phyloP scores from a whole-genome alignment of 805 yeast species.

The Debaryomyces tyrocola region DNA sequence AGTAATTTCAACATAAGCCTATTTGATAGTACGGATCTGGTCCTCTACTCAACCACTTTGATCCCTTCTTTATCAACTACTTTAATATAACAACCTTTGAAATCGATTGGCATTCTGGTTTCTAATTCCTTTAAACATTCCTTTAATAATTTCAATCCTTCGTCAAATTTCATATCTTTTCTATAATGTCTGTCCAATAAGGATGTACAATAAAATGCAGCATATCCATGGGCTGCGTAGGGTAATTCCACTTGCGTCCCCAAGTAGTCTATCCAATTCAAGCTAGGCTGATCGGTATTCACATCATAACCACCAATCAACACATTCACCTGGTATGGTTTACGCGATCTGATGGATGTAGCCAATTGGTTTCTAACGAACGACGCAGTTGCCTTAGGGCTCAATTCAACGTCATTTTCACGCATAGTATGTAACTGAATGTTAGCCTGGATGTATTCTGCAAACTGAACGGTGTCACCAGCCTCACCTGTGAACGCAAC shows the following conservation, averaged over 20 bases:
- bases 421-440: constrained; percentile 85
- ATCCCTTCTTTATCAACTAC: constrained; percentile 65
- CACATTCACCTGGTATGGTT: constrained; percentile 94
- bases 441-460: constrained; percentile 92
- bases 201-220: constrained; percentile 93
- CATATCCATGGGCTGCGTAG: constrained; percentile 97
- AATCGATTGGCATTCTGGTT: constrained; percentile 88
- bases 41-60: constrained; percentile 28
- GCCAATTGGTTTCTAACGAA: constrained; percentile 89
- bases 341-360: constrained; percentile 77
- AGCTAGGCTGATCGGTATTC: constrained; percentile 56
- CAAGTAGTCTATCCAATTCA: constrained; percentile 89
- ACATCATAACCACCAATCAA: constrained; percentile 81
- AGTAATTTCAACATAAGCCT: not conserved
- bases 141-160: constrained; percentile 74
- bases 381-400: constrained; percentile 84
- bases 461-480: constrained; percentile 94
- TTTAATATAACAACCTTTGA: constrained; percentile 79
- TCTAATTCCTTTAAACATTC: constrained; percentile 76
- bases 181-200: constrained; percentile 87
- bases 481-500: constrained; percentile 94
- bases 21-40: not conserved
- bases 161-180: constrained; percentile 69
- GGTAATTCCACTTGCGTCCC: constrained; percentile 92
- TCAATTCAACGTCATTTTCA: constrained; percentile 70